Evolutionary conservation across 2,329 filamentous ascomycete species (phyloP), one percentile per base, ranked within the genome.

Genomic region (Sporothrix pallida): DNA sequence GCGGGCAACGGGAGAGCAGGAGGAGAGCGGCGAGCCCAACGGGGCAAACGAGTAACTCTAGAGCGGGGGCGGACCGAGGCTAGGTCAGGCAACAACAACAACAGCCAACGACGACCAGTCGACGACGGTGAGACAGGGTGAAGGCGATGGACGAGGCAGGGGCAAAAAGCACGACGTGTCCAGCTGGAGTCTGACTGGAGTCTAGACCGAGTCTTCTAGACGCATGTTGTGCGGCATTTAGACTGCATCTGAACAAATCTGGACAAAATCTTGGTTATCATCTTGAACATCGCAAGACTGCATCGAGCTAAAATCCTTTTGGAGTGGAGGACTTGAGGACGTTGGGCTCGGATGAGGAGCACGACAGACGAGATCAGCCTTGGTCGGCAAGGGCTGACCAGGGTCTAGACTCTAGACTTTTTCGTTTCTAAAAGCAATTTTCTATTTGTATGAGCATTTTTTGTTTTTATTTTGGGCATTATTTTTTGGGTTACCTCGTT

Each of bases 1-100:
- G 31, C 31, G 31, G 71, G 63, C 72, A 72, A 72, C 75, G 1
- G 63, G 54, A 7, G 73, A 73, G 31, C 9, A 3, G 20, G 42
- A 50, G n/a, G 26, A 9, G 31, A 9, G 8, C 10, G 60, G 44
- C 7, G 46, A 31, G 46, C 63, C 63, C 23, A n/a, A 65, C 37
- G 60, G 23, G 54, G 23, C 54, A 20, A 56, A 5, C n/a, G 52
- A 56, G 52, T 56, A 20, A 56, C 31, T 7, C 31, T 1, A 37
- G 4, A 37, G 7, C 31, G 31, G 31, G 31, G 31, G 31, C 31
- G 31, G 31, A 7, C 31, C 31, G 31, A 37, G 31, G 31, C 31
- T 37, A 37, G 31, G 31, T 37, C 31, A 37, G 12, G 48, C 48
- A 50, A 15, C 48, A 50, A 50, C 48, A 10, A 50, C 48, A 15